Base-by-base conservation (phyloP, 176 grass and related monocot genomes). In the Areca catechu region DNA sequence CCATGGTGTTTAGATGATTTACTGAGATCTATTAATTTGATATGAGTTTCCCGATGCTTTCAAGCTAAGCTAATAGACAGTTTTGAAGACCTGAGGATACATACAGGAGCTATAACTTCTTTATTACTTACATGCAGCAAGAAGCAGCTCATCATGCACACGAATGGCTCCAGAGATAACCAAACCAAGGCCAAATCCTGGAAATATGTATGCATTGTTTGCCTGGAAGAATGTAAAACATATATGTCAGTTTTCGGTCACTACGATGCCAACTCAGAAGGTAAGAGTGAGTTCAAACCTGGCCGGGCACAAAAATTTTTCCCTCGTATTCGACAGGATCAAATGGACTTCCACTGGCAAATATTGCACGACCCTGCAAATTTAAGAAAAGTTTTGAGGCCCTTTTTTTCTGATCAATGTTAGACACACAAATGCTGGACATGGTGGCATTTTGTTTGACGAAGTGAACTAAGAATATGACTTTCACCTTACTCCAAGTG, bases 291-390 rank as follows among this genome's bases (percentile, higher is more conserved):
- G 47, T 79, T 76, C 62, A 67, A 77, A 98, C 94, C 88, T 98
- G 94, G 70, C 94, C 94, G 60, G 88, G 76, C 61, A 89, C 66
- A 77, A 68, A 74, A 66, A 76, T 54, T 76, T 80, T 93, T 24
- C 81, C 94, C 16, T 88, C 58, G 16, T 83, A 80, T 58, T 98
- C 88, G 27, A 98, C 81, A 51, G 88, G 84, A 57, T 65, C 81
- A 85, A 98, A 98, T 18, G 94, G 94, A 79, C 94, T 98, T 52
- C 94, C 94, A 60, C 94, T 98, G 62, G 94, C 94, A 92, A 98
- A 98, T 47, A 98, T 76, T 29, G 70, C 81, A 71, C 88, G 88
- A 17, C 88, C 88, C 94, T 93, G 65, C 29, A 80, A 65, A 68
- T 65, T 62, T 25, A 63, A 21, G 63, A 20, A 59, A 16, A 58